Base-by-base conservation (phyloP, 2,329 filamentous ascomycete genomes). In the Epichloe gansuensis region DNA sequence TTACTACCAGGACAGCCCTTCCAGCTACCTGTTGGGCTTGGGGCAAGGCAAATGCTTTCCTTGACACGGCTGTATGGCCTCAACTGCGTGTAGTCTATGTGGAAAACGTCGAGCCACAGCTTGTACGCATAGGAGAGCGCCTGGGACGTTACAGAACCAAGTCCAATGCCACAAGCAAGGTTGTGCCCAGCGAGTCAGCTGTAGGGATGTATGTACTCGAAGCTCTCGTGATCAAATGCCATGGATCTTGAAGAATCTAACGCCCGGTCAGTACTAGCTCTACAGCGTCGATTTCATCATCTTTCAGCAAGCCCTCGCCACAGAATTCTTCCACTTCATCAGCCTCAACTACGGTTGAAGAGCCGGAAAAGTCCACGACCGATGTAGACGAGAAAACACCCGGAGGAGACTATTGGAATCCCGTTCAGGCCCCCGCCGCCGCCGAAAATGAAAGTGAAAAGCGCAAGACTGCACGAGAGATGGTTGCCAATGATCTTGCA, bases 81-180 rank as follows among this genome's bases (percentile, higher is more conserved):
- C 84, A 85, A 57, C 56, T 96, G 11, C 81, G 85, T 27, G 76
- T 86, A 13, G 71, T 96, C 5, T 97, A 97, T 63, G 80, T 84
- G 11, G 84, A 95, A 63, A 95, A 95, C 60, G 90, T 98, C 3
- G 90, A 97, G 70, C 94, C 94, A 13, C 94, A 98, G 68, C 76
- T 98, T 13, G 80, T 91, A 52, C 88, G 89, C 61, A 97, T 98
- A 61, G 87, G 88, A 12, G 86, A 96, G 70, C 83, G 90, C 45
- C 77, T 98, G 11, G 90, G 89, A 41, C 76, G 85, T 47, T 87
- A 89, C 67, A 82, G 70, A 45, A 69, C 68, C 47, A 66, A 66
- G 54, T 59, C 61, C 5, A 68, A 64, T 56, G 60, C 54, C 40
- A 61, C 55, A 61, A 60, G 44, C 35, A 51, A 54, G 41, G 47